Evolutionary conservation across 169 alveolate species (phyloP).

Genomic region (Cryptosporidium parvum): DNA sequence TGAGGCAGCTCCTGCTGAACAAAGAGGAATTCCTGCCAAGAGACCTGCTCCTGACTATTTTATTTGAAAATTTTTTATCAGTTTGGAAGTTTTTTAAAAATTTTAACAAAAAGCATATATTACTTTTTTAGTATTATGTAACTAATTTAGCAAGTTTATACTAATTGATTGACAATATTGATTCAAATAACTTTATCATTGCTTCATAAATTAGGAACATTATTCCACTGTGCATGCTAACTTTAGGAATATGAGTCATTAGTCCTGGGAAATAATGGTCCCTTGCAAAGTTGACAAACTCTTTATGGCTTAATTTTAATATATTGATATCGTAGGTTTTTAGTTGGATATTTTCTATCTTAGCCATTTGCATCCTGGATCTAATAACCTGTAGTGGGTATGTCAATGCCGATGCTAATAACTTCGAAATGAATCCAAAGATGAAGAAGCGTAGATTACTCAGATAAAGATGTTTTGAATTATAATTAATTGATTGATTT

Average conservation of each 20-base stretch:
- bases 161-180: background rate
- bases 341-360: slow-evolving; percentile 22
- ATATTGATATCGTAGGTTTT: background rate
- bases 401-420: slow-evolving; percentile 44
- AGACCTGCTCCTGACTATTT: slow-evolving; percentile 90
- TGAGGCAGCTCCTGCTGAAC: slow-evolving; percentile 89
- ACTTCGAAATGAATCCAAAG: slow-evolving; percentile 23
- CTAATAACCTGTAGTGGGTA: slow-evolving; percentile 69
- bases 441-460: slow-evolving; percentile 2
- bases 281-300: background rate
- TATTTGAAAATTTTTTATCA: slow-evolving; percentile 62
- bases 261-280: slow-evolving; percentile 51
- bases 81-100: background rate
- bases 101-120: background rate
- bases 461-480: background rate
- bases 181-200: slow-evolving; percentile 5
- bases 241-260: slow-evolving; percentile 71
- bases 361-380: slow-evolving; percentile 48
- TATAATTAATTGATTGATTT: background rate
- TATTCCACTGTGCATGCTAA: slow-evolving; percentile 56
- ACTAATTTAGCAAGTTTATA: background rate
- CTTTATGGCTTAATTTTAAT: background rate
- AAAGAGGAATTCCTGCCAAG: slow-evolving; percentile 87
- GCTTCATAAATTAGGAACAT: slow-evolving; percentile 63
- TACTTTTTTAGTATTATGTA: background rate